Base-by-base conservation (phyloP, 345 rosid species). In the Dipteronia sinensis region DNA sequence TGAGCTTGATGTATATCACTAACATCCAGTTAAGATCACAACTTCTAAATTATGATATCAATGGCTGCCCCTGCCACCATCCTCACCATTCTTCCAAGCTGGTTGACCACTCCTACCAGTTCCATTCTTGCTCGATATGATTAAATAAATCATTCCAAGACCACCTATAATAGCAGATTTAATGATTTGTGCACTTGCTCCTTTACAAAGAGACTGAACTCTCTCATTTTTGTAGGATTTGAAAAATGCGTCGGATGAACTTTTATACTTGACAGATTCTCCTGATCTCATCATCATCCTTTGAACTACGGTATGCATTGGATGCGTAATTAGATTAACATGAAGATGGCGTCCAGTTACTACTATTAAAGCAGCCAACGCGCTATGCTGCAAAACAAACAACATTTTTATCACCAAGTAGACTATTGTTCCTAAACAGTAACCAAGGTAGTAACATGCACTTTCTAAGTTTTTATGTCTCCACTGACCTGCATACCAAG, bases 211-310 rank as follows among this genome's bases (percentile, higher is more conserved):
- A 31, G 74, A 68, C 29, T 20, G 2, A 17, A 67, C 3, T 58
- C 79, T 74, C 58, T 68, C 74, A 1, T 58, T 76, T 38, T 13
- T n/a, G 38, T 10, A 76, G 34, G 19, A 76, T 67, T 16, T 67
- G 51, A 19, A 53, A 69, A 84, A 81, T 10, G 87, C 87, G 76
- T 76, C 75, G n/a, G 73, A 15, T 1, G 85, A 78, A 63, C 71
- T 79, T 71, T 79, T 81, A 46, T 81, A 81, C 72, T 69, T 76
- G 31, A 79, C 72, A 25, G 81, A 81, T 79, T 84, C 87, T 20
- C 87, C 84, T 17, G 84, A 80, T 2, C 82, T 83, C 86, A 83
- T 80, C 86, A 83, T 81, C 86, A 80, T 78, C 56, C 86, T 80
- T 31, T 31, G 6, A 31, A 31, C 34, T 31, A 31, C 34, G 34